These are phyloP conservation scores for Bromus sterilis DNA, from an alignment of 176 grass and related monocot species.

Conservation along the genomic window DNA sequence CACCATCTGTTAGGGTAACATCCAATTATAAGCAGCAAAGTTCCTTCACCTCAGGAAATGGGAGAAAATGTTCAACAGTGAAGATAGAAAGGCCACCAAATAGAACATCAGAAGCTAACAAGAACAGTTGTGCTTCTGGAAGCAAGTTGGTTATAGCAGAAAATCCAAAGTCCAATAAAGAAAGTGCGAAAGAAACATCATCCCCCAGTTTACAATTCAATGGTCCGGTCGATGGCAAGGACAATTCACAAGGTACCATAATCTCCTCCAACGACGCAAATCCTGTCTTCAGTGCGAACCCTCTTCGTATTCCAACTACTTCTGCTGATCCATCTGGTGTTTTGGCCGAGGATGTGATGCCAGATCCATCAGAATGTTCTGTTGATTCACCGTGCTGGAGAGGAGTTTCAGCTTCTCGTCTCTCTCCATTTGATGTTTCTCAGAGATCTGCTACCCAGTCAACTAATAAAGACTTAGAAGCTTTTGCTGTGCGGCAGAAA, in stretches of 20 bases:
- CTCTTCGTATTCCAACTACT: conserved; percentile 14
- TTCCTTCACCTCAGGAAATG: not conserved
- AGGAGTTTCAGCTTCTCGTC: conserved; percentile 29
- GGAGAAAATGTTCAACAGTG: conserved; percentile 9
- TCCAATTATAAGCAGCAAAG: conserved; percentile 10
- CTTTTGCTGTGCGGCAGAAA: not conserved
- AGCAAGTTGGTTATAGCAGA: conserved; percentile 7
- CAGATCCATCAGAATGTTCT: conserved; percentile 44
- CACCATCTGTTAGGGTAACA: not conserved
- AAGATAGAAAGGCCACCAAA: conserved; percentile 30
- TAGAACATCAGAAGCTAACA: conserved; percentile 14
- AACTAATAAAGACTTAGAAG: conserved; percentile 8
- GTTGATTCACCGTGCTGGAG: conserved; percentile 56
- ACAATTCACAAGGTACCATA: not conserved
- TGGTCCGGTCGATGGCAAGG: not conserved
- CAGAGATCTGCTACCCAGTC: not conserved
- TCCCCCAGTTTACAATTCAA: not conserved
- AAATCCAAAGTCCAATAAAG: conserved; percentile 4
- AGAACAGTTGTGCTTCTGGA: not conserved
- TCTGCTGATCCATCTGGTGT: conserved; percentile 1
- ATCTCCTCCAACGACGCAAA: conserved; percentile 11
- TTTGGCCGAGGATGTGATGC: conserved; percentile 24
- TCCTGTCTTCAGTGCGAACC: conserved; percentile 1
- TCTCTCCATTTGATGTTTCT: conserved; percentile 25
- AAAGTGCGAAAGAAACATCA: not conserved